These are phyloP conservation scores for Podaxis sp. DNA, from an alignment of 768 basidiomycete species.

Conservation along the genomic window DNA sequence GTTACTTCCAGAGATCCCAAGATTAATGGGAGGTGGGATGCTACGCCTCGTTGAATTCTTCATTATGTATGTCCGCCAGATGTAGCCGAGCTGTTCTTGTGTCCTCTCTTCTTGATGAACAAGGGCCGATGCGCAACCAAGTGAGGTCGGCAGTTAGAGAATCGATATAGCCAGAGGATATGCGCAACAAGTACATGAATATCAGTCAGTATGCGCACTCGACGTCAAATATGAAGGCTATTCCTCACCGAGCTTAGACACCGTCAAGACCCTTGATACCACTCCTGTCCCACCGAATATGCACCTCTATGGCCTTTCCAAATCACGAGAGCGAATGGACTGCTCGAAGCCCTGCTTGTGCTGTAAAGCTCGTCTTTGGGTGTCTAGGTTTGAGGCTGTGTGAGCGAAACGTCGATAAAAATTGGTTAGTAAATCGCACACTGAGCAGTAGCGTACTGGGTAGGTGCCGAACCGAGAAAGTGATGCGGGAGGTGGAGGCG, in stretches of 20 bases:
- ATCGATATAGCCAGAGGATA: neutral
- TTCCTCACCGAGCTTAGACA: neutral
- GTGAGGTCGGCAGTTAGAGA: neutral
- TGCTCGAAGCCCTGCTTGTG: neutral
- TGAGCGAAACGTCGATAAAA: neutral
- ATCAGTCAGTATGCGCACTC: neutral
- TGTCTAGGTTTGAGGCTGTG: neutral
- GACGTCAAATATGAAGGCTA: neutral
- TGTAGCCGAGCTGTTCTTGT: neutral
- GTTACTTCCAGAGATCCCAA: slow-evolving; percentile 9
- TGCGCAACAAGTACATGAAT: slow-evolving; percentile 3
- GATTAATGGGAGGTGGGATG: slow-evolving; percentile 14
- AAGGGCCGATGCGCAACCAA: neutral
- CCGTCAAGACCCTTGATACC: neutral
- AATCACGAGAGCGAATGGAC: neutral
- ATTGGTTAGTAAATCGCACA: neutral
- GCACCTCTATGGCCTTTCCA: neutral
- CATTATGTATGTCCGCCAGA: neutral
- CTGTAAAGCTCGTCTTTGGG: neutral
- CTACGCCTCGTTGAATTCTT: slow-evolving; percentile 8
- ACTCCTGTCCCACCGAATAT: neutral
- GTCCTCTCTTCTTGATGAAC: neutral
- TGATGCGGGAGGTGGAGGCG: neutral
- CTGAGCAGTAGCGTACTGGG: neutral
- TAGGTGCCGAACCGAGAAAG: neutral